Conservation (phyloP, 176 grass and related monocot genomes). For the Puya raimondii region DNA sequence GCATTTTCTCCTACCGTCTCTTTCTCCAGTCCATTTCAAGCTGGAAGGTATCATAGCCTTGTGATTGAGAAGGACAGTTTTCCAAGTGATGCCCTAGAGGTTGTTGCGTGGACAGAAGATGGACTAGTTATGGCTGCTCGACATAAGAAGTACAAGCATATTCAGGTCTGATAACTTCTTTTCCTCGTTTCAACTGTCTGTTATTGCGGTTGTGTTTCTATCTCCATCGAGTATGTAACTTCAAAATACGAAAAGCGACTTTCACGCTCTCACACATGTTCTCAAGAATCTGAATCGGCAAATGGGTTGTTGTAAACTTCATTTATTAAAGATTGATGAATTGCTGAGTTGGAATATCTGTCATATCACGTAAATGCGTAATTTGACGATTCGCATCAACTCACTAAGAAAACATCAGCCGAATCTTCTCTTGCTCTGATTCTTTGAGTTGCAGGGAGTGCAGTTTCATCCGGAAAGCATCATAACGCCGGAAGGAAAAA, state of each 20-base stretch:
- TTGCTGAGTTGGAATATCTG: too few relatives aligned
- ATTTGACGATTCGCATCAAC: too few relatives aligned
- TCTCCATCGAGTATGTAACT: too few relatives aligned
- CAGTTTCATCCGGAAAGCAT: slow-evolving; percentile 62
- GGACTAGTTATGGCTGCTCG: slow-evolving; percentile 16
- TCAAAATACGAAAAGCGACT: too few relatives aligned
- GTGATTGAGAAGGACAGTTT: slow-evolving; percentile 27
- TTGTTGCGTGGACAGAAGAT: slow-evolving; percentile 24
- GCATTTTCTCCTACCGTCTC: not conserved
- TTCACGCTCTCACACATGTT: too few relatives aligned
- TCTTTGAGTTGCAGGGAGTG: slow-evolving; percentile 25
- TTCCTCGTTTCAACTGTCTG: not conserved
- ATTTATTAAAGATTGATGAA: too few relatives aligned
- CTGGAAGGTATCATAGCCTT: slow-evolving; percentile 24
- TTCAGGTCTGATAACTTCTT: not conserved
- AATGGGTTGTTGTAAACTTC: too few relatives aligned
- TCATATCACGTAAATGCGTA: too few relatives aligned
- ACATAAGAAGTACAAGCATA: slow-evolving; percentile 17
- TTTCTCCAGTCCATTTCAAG: slow-evolving; percentile 20
- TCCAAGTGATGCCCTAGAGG: slow-evolving; percentile 16
- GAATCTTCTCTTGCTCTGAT: not conserved
- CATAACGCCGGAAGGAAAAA: slow-evolving; percentile 35
- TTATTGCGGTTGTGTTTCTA: not conserved
- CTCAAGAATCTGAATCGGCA: too few relatives aligned
- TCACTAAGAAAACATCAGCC: too few relatives aligned